Evolutionary conservation across 805 yeast species (phyloP), one percentile per base, ranked within the genome.

Genomic region (Myxozyma geophila): DNA sequence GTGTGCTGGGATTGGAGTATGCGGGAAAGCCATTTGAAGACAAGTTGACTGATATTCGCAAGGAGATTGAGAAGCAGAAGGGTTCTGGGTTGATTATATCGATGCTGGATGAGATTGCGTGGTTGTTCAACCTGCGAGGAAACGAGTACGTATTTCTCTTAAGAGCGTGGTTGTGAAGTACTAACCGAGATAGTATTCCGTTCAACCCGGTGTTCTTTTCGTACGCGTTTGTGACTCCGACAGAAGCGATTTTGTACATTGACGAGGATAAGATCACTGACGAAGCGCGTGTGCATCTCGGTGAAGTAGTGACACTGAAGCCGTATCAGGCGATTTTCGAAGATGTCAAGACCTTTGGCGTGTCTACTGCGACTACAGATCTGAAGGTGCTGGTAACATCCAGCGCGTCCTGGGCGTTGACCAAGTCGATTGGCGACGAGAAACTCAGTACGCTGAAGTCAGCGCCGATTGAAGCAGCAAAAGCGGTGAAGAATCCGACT

Each of bases 41-140:
- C 1, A 95, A 95, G 74, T 75, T 90, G 47, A 71, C 71, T 1
- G 81, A 82, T 60, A 67, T 80, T 51, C 70, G 79, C 8, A 68
- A 69, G 51, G 70, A 63, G 7, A 63, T 79, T 54, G 66, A 60
- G 17, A 55, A 70, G 60, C 75, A 54, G 63, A 74, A 46, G 63
- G 83, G 61, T 68, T 74, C 67, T 8, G 82, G 84, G 1, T 79
- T 90, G 52, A 78, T 92, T 13, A 79, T 90, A 2, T 80, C 86
- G n/a, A 86, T 92, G 0, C 76, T 92, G 58, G 98, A 93, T 77
- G 97, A 92, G 70, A 85, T 92, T 66, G 95, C 96, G 7, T 92
- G 97, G 97, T 77, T 92, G 49, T 82, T 92, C 73, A 93, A 93
- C 73, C 77, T 93, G 60, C 84, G 99, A 67, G 90, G 92, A 5